These are phyloP conservation scores for Lactifluus piperatus DNA, from an alignment of 768 basidiomycete genomes.

Conservation along the genomic window DNA sequence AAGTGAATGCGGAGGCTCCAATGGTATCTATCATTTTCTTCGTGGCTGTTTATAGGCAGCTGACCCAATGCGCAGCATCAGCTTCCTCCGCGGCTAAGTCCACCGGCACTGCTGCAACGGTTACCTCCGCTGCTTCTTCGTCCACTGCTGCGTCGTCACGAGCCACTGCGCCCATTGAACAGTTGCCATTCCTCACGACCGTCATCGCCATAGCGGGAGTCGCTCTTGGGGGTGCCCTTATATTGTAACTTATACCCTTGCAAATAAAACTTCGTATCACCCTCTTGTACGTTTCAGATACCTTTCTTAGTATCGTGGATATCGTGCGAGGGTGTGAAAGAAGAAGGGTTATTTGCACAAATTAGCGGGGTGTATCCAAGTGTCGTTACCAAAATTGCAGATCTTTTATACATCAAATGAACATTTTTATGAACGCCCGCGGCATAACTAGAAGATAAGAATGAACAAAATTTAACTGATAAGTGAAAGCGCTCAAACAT, in stretches of 20 bases:
- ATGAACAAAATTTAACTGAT: no score
- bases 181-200: neutral
- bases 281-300: neutral
- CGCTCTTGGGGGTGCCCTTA: neutral
- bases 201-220: neutral
- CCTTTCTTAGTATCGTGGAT: no score
- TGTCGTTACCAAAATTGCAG: no score
- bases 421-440: no score
- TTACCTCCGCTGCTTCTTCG: neutral
- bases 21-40: neutral
- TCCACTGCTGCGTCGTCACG: neutral
- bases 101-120: neutral
- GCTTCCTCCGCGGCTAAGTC: neutral
- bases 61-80: neutral
- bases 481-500: no score
- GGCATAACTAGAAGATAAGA: no score
- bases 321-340: no score
- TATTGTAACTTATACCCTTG: neutral
- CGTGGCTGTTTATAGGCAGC: neutral
- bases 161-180: neutral
- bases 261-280: neutral
- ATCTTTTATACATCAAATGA: no score
- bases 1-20: constrained; percentile 24
- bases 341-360: no score
- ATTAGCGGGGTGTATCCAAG: no score